phyloP scores from a whole-genome alignment of 139 green algal genomes.

The Edaphochlamys debaryana region DNA sequence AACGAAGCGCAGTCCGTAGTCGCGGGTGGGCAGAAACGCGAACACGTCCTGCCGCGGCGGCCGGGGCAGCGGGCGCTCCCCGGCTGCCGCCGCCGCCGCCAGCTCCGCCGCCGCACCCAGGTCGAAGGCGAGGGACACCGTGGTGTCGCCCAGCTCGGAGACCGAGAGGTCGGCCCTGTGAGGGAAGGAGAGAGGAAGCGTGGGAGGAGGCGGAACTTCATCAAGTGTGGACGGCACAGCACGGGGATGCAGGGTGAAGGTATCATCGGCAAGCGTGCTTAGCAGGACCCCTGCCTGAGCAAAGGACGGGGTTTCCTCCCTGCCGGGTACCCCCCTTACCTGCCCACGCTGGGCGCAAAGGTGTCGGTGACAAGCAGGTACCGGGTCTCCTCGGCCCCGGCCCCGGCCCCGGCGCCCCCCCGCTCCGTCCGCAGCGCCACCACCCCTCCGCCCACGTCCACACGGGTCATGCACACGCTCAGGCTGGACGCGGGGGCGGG shows the following conservation, averaged over 20 bases:
- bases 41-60: slow-evolving; percentile 39
- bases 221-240: too few relatives aligned
- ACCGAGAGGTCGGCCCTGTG: slow-evolving; percentile 4
- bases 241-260: too few relatives aligned
- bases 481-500: too few relatives aligned
- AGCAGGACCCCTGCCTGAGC: too few relatives aligned
- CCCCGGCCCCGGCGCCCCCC: neutral
- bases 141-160: slow-evolving; percentile 6
- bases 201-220: too few relatives aligned
- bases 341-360: slow-evolving; percentile 13
- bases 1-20: slow-evolving; percentile 61
- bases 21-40: slow-evolving; percentile 59
- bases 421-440: slow-evolving; percentile 19
- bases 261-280: too few relatives aligned
- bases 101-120: neutral
- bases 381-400: too few relatives aligned
- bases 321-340: neutral
- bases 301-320: too few relatives aligned
- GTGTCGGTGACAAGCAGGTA: slow-evolving; percentile 31
- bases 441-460: neutral
- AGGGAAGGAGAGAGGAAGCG: too few relatives aligned
- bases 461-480: too few relatives aligned
- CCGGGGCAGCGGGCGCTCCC: too few relatives aligned
- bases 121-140: slow-evolving; percentile 33
- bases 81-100: neutral